Evolutionary conservation across 306 rosid genomes (phyloP), one percentile per base, ranked within the genome.

Genomic region (Oxytropis ochrocephala): DNA sequence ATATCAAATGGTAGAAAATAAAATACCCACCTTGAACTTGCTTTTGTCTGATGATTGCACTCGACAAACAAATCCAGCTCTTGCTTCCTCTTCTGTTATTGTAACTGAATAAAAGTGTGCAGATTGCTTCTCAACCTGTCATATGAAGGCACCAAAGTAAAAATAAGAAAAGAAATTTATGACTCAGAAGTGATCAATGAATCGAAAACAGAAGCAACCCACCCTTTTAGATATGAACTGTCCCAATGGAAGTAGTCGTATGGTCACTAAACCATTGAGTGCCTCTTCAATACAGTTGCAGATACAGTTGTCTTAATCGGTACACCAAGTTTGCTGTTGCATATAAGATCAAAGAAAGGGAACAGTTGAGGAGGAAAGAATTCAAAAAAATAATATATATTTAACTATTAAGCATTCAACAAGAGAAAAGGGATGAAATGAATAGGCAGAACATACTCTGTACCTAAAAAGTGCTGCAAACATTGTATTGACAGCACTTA

Each of bases 391-490:
- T 5, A 21, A 48, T n/a, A n/a, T n/a, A n/a, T n/a, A n/a, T 33
- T 32, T 19, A 14, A 44, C 13, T 29, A 29, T 29, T 36, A 57
- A 62, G 58, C 38, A 30, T 44, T 51, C 61, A 71, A 53, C 11
- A 47, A 41, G 41, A 54, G 57, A 51, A 76, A 29, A 64, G 47
- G 27, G 53, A 21, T 57, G 32, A 47, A 52, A 74, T 18, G 47
- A 70, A 55, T 35, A 51, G 48, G 46, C 65, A 52, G 76, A 47
- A 52, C 72, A 35, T 17, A 68, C 6, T 44, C 35, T 30, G 51
- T 70, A 90, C 98, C 97, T 89, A 78, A 95, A 95, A 84, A 95
- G 92, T 59, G 99, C 99, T n/a, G 96, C 99, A 87, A 95, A 91
- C 92, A 95, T 91, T 67, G 99, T 95, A 82, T 95, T 91, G 69